phyloP scores from a whole-genome alignment of 139 green algal genomes.

The Raphidocelis subcapitata region DNA sequence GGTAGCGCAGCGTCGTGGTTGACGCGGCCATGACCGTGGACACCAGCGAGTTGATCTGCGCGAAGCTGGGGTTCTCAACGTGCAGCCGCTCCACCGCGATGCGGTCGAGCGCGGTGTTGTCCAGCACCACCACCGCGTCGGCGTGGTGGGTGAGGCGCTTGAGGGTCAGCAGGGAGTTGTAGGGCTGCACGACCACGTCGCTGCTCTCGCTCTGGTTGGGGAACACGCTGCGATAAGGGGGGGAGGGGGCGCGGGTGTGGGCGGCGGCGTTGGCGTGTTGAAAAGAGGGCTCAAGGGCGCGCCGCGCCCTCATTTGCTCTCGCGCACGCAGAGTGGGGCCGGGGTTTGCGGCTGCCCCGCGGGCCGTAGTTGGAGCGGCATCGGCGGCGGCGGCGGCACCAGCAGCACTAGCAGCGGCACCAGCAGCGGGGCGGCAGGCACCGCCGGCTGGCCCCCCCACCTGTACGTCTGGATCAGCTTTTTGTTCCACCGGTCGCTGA shows the following conservation, averaged over 20 bases:
- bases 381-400: too few species aligned
- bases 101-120: conserved; percentile 90
- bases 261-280: conserved; percentile 6
- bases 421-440: too few species aligned
- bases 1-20: conserved; percentile 96
- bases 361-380: too few species aligned
- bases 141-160: conserved; percentile 94
- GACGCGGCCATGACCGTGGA: conserved; percentile 98
- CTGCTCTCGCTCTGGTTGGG: conserved; percentile 95
- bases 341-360: too few species aligned
- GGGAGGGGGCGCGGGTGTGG: background rate
- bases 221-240: conserved; percentile 82
- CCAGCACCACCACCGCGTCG: conserved; percentile 91
- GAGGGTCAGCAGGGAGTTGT: conserved; percentile 98
- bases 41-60: conserved; percentile 95
- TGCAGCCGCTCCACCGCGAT: conserved; percentile 86
- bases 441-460: conserved; percentile 17
- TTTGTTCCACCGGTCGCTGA: conserved; percentile 91
- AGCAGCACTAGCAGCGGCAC: too few species aligned
- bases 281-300: too few species aligned
- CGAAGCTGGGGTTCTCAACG: conserved; percentile 65
- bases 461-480: conserved; percentile 97
- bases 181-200: conserved; percentile 99
- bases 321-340: too few species aligned
- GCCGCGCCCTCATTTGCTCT: too few species aligned